Evolutionary conservation across 2,329 filamentous ascomycete species (phyloP).

Genomic region (Lachnum nothofagi): DNA sequence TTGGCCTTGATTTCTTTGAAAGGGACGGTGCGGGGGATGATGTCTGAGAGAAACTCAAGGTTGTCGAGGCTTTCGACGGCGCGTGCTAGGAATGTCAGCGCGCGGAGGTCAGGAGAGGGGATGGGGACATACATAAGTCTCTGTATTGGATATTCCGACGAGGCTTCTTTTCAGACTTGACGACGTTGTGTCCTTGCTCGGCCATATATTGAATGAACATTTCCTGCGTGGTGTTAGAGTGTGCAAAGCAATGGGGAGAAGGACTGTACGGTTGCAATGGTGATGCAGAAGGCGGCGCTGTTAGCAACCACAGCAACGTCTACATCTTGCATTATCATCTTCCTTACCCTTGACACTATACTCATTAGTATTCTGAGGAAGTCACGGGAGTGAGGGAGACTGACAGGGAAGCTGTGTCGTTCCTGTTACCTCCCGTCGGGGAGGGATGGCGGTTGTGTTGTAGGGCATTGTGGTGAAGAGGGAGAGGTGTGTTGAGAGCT

Average conservation of each 20-base stretch:
- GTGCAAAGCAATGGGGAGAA: not conserved
- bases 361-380: conserved; percentile 9
- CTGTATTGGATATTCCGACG: conserved; percentile 93
- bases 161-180: conserved; percentile 86
- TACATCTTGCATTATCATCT: conserved; percentile 83
- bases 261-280: conserved; percentile 69
- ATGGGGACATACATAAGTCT: conserved; percentile 64
- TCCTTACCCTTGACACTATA: conserved; percentile 87
- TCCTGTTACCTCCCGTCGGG: conserved; percentile 76
- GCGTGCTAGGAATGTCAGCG: conserved; percentile 52
- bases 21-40: conserved; percentile 79
- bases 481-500: not conserved
- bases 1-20: conserved; percentile 75
- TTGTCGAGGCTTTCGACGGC: conserved; percentile 86
- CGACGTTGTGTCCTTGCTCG: conserved; percentile 77
- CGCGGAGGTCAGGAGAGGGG: not conserved
- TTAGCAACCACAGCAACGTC: conserved; percentile 84
- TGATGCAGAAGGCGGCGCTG: conserved; percentile 90
- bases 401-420: conserved; percentile 78
- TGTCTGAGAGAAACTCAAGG: conserved; percentile 87
- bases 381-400: conserved; percentile 33
- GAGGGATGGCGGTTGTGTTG: conserved; percentile 79
- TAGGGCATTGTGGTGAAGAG: conserved; percentile 65
- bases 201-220: conserved; percentile 93
- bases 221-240: conserved; percentile 51